These are phyloP conservation scores for Populus simonii DNA, from an alignment of 345 rosid species.

Conservation along the genomic window DNA sequence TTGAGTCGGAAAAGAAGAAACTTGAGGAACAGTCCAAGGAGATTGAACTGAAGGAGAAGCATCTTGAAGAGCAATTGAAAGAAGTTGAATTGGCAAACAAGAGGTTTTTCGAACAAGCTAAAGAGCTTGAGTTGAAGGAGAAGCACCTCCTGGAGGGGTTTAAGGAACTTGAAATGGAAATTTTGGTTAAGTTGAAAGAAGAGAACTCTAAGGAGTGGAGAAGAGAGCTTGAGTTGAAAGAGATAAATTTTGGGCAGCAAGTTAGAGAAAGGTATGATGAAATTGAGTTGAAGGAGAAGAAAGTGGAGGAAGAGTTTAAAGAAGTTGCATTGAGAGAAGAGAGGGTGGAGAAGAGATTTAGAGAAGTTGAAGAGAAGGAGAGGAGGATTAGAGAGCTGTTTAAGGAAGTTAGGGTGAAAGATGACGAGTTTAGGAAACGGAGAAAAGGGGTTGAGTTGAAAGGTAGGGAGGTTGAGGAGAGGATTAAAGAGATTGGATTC, in stretches of 20 bases:
- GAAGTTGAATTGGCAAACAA: background rate
- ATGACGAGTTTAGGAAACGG: background rate
- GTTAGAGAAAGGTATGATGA: background rate
- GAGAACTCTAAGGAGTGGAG: conserved; percentile 1
- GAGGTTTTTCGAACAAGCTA: background rate
- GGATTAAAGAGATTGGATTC: conserved; percentile 9
- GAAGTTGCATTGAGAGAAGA: background rate
- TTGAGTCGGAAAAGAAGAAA: background rate
- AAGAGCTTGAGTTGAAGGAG: conserved; percentile 2
- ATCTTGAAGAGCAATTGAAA: too few species aligned
- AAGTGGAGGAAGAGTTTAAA: background rate
- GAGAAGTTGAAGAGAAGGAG: background rate
- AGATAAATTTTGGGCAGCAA: background rate
- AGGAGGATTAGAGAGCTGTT: background rate
- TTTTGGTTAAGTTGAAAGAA: background rate
- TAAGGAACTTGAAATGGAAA: background rate
- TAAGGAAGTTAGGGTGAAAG: background rate
- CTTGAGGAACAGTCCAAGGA: background rate
- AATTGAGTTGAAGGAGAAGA: conserved; percentile 5
- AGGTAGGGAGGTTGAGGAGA: conserved; percentile 13
- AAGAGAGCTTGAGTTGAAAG: conserved; percentile 6
- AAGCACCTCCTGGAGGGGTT: background rate
- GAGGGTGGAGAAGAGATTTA: conserved; percentile 2
- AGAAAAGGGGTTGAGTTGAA: conserved; percentile 12
- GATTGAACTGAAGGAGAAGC: background rate